Conservation (phyloP, 2,329 filamentous ascomycete species). For the Penicillium vulpinum region DNA sequence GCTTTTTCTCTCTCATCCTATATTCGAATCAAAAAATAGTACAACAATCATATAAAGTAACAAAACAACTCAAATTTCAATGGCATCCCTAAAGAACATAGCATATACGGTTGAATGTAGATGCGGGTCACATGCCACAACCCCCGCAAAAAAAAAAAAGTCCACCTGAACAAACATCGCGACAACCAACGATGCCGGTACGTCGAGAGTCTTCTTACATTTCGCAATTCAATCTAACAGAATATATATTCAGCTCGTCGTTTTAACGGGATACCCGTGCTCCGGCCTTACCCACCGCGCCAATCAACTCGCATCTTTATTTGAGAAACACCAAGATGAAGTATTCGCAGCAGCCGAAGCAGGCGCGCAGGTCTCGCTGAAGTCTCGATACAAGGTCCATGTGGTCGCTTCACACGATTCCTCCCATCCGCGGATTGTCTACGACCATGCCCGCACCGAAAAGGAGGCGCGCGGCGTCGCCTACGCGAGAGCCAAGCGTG, state of each 20-base stretch:
- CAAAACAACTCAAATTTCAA: not conserved
- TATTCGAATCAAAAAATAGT: not conserved
- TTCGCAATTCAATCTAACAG: not conserved
- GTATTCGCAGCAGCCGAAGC: conserved; percentile 35
- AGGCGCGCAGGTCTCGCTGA: conserved; percentile 34
- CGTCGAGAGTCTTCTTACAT: not conserved
- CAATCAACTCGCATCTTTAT: conserved; percentile 55
- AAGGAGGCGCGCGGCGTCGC: conserved; percentile 64
- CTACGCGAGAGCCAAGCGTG: conserved; percentile 62
- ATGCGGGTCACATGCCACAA: conserved; percentile 23
- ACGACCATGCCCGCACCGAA: conserved; percentile 59
- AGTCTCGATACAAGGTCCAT: conserved; percentile 48
- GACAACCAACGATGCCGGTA: conserved; percentile 31
- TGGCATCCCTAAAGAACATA: not conserved
- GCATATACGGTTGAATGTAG: not conserved
- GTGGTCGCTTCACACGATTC: conserved; percentile 43
- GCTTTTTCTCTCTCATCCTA: not conserved
- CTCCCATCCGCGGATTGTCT: conserved; percentile 52
- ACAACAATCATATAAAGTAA: not conserved
- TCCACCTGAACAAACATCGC: conserved; percentile 9
- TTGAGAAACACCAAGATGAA: conserved; percentile 52
- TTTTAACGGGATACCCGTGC: conserved; percentile 63
- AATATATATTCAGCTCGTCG: conserved; percentile 52
- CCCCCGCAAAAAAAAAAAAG: conserved; percentile 26
- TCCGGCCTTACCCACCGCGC: conserved; percentile 64